Base-by-base conservation (phyloP, 2,329 filamentous ascomycete genomes). In the Coniochaeta hoffmannii region DNA sequence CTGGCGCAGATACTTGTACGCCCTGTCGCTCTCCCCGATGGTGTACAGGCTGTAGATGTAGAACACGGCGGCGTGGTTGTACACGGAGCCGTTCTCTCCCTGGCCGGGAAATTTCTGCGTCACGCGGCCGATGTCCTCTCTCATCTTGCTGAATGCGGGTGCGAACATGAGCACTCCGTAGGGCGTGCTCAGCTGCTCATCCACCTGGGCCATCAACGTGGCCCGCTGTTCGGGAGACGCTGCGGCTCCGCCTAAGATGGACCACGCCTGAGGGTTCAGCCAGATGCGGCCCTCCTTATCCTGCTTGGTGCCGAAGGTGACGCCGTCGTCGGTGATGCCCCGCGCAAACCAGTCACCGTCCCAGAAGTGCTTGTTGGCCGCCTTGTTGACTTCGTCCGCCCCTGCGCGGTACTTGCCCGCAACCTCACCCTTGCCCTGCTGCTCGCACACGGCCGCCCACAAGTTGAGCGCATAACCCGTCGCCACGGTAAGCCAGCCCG, bases 31-130 rank as follows among this genome's bases (percentile, higher is more conserved):
- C 58, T 80, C 69, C 22, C 71, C 73, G 58, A 80, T 72, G 24
- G 68, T 70, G 67, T 83, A 82, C 24, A 83, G 64, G 11, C 74
- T 74, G 69, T 79, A 76, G 50, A 78, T 71, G 65, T 80, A 83
- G 62, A 82, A 83, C 11, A 76, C 73, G 31, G 71, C 74, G 0
- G 80, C 79, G 63, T 83, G 80, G 68, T 82, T 83, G 65, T 82
- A 83, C 17, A 83, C 77, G 24, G 76, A 76, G 1, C 72, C 80
- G 63, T 83, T 83, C 66, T 83, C 80, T n/a, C 75, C 80, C 46
- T 78, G 78, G 2, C 79, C 79, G 2, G 78, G 75, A 56, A 77
- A 79, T 65, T 82, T 82, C 63, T 82, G 79, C 57, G 79, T 82
- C 14, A 82, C 79, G 49, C 79, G 78, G 10, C 80, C 79, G 22